Base-by-base conservation (phyloP, 2,329 filamentous ascomycete species). In the Setomelanomma holmii region DNA sequence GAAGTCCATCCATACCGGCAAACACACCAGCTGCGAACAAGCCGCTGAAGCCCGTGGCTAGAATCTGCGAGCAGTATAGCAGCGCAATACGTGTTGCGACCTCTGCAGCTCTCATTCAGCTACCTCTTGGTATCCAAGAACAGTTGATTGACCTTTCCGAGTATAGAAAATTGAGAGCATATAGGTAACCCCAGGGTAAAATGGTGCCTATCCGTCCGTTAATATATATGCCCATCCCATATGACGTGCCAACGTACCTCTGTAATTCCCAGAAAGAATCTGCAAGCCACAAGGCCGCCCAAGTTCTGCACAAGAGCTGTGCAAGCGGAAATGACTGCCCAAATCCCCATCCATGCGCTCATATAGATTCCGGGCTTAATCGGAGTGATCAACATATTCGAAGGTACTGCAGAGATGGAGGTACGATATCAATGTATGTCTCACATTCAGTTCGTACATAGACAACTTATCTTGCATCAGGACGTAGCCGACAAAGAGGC, bases 161-260 rank as follows among this genome's bases (percentile, higher is more conserved):
- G 85, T 88, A 67, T 89, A 89, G 79, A 85, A 89, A 52, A 86
- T 85, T 0, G 83, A 85, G 27, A 88, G 76, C 51, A 87, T 83
- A 39, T 87, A 79, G 4, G 87, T 78, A 0, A 83, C 83, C 30
- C 86, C 86, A 0, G 86, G 85, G 36, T 87, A 78, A 64, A 87
- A 87, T 14, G 53, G 53, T 19, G 49, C 49, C 54, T 53, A 24
- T 12, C n/a, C 27, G 24, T 1, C 16, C 16, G 36, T 49, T 30
- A 49, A 23, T 34, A 27, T 11, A n/a, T 20, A 41, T 24, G 23
- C 12, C 33, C 5, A 3, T 17, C 23, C 5, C 7, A 5, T 1
- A 21, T 24, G 39, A 27, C n/a, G 19, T n/a, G 34, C n/a, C 14
- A n/a, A 45, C 38, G 21, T 24, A 56, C 64, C 23, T 71, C 71